Percentiles rank a stretch among this genome's conserved stretches.
These are phyloP conservation scores for Tympanopsis confertula DNA, from an alignment of 2,329 filamentous ascomycete species.

Conservation along the genomic window DNA sequence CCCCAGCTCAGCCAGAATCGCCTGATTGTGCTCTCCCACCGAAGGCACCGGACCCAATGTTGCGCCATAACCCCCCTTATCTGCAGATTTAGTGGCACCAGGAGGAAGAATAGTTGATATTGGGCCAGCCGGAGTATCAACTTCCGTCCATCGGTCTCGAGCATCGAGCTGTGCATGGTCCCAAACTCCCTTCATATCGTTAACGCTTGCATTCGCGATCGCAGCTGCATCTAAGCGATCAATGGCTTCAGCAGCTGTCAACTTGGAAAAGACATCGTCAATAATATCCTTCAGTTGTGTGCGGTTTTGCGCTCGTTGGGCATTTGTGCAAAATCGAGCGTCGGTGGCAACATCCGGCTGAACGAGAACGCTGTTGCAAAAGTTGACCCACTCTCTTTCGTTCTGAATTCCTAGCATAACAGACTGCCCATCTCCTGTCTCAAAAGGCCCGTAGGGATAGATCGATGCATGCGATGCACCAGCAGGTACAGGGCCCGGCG, in stretches of 20 bases:
- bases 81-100: conserved; percentile 20
- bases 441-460: conserved; percentile 44
- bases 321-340: conserved; percentile 32
- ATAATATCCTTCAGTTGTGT: conserved; percentile 32
- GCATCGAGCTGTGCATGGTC: conserved; percentile 37
- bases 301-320: conserved; percentile 30
- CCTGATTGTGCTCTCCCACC: conserved; percentile 36
- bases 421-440: conserved; percentile 29
- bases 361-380: conserved; percentile 32
- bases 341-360: conserved; percentile 28
- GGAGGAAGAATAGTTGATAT: conserved; percentile 37
- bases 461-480: conserved; percentile 41
- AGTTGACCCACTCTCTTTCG: conserved; percentile 39
- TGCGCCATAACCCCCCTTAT: conserved; percentile 8
- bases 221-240: conserved; percentile 29
- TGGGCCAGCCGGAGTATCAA: conserved; percentile 30
- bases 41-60: conserved; percentile 31
- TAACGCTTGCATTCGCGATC: conserved; percentile 43
- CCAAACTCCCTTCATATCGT: conserved; percentile 42
- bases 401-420: conserved; percentile 48
- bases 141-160: conserved; percentile 34
- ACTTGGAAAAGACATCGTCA: conserved; percentile 22
- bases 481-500: conserved; percentile 25
- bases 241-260: conserved; percentile 26
- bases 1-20: conserved; percentile 31